Evolutionary conservation across 495 filamentous ascomycete species (phyloP).

Genomic region (Penicillium nucicola): DNA sequence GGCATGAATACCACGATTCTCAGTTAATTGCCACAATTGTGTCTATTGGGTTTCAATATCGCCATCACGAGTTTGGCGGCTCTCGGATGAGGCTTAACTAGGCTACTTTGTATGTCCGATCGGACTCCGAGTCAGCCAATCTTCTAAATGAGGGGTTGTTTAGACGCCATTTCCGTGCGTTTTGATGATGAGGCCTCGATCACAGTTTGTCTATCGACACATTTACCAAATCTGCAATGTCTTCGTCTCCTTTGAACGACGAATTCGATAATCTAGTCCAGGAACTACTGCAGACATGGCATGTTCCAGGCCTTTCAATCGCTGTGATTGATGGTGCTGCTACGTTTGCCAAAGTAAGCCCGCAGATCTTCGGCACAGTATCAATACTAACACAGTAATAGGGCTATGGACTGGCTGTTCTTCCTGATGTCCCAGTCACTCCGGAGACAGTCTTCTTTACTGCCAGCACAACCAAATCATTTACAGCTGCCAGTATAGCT

Average conservation of each 20-base stretch:
- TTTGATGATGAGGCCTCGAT: too few species aligned
- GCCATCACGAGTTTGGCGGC: too few species aligned
- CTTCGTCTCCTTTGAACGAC: conserved; percentile 13
- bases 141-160: too few species aligned
- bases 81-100: too few species aligned
- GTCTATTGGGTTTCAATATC: too few species aligned
- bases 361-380: not conserved
- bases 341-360: conserved; percentile 41
- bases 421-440: conserved; percentile 23
- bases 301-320: conserved; percentile 49
- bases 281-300: conserved; percentile 41
- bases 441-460: conserved; percentile 36
- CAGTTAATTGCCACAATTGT: too few species aligned
- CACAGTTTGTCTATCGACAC: too few species aligned
- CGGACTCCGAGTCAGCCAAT: too few species aligned
- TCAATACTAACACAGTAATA: conserved; percentile 17
- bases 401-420: conserved; percentile 49
- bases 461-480: conserved; percentile 55
- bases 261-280: conserved; percentile 38
- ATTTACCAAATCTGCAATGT: too few species aligned
- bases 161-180: too few species aligned
- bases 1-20: too few species aligned
- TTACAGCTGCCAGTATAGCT: conserved; percentile 39
- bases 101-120: too few species aligned
- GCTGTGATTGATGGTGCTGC: conserved; percentile 43